A percentile compares a stretch with the other conserved stretches of the same genome.
These are phyloP conservation scores for Magnusiomyces ingens DNA, from an alignment of 1,139 yeast species.

Conservation along the genomic window DNA sequence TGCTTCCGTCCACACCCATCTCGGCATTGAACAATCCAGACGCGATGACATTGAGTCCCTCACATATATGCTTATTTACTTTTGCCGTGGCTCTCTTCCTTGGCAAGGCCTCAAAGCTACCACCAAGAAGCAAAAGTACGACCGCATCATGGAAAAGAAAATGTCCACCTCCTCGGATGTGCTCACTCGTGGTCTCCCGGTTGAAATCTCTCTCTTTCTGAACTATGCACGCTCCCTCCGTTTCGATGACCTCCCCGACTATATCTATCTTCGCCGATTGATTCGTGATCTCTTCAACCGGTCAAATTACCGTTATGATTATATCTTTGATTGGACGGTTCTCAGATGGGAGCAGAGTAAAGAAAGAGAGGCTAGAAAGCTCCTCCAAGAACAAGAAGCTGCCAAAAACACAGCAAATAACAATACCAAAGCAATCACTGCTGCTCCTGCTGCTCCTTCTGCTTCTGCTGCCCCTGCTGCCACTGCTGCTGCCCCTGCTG, in stretches of 20 bases:
- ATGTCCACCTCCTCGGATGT: slow-evolving; percentile 84
- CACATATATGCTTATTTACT: slow-evolving; percentile 93
- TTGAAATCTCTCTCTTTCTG: slow-evolving; percentile 82
- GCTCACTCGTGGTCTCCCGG: slow-evolving; percentile 85
- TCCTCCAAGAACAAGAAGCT: neutral
- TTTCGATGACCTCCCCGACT: slow-evolving; percentile 96
- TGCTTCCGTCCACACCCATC: slow-evolving; percentile 95
- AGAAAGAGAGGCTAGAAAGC: no score
- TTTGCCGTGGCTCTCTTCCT: slow-evolving; percentile 87
- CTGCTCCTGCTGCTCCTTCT: neutral
- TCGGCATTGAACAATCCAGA: slow-evolving; percentile 93
- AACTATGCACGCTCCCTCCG: slow-evolving; percentile 84
- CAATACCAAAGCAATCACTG: neutral
- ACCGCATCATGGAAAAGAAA: slow-evolving; percentile 92
- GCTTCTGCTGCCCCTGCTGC: no score
- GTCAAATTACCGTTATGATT: slow-evolving; percentile 88
- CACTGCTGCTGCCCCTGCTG: no score
- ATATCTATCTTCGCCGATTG: slow-evolving; percentile 78
- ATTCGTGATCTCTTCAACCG: slow-evolving; percentile 85
- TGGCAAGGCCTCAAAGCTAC: slow-evolving; percentile 99
- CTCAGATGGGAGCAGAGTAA: no score
- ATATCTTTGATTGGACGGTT: slow-evolving; percentile 89
- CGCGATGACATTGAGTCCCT: slow-evolving; percentile 93
- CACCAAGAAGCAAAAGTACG: slow-evolving; percentile 91
- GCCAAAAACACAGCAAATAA: neutral